These are phyloP conservation scores for sorghum (Sorghum bicolor) DNA, from an alignment of 176 grass and related monocot genomes.

Conservation along the genomic window Sorghum_bicolor_NCBIv3 NC_012871.2:49531001-49531500, in stretches of 20 bases:
- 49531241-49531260: neutral
- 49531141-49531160: neutral
- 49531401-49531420: slow-evolving; percentile 79
- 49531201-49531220: neutral
- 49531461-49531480: neutral
- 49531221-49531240: neutral
- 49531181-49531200: slow-evolving; percentile 1
- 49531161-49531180: neutral
- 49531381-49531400: slow-evolving; percentile 87
- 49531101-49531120: neutral
- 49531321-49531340: slow-evolving; percentile 89
- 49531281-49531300: slow-evolving; percentile 59
- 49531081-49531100: slow-evolving; percentile 63
- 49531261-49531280: neutral
- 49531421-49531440: slow-evolving; percentile 22
- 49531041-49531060: slow-evolving; percentile 93
- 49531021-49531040: slow-evolving; percentile 90
- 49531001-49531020: slow-evolving; percentile 91
- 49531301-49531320: slow-evolving; percentile 95
- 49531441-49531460: slow-evolving; percentile 17
- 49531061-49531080: slow-evolving; percentile 86
- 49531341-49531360: slow-evolving; percentile 95
- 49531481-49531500: neutral
- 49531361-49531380: slow-evolving; percentile 85
- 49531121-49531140: slow-evolving; percentile 3